Conservation (phyloP, 2,329 filamentous ascomycete genomes). For the Claviceps purpurea region DNA sequence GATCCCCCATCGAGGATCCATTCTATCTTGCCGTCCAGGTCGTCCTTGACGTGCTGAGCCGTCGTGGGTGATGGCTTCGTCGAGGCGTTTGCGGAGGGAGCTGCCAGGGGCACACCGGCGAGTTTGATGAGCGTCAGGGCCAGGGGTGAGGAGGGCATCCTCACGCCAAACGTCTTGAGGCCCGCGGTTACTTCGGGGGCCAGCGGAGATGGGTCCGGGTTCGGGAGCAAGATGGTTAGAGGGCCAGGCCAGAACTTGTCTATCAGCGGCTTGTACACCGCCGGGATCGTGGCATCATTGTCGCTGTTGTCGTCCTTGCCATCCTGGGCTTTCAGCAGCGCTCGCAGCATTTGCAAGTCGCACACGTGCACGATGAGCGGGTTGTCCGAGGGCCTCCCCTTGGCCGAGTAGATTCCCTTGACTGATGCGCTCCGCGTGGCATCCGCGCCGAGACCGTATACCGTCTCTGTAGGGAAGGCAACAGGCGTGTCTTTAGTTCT, state of each 20-base stretch:
- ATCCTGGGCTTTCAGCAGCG: conserved; percentile 31
- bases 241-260: conserved; percentile 87
- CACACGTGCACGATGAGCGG: conserved; percentile 87
- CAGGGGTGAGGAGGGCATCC: conserved; percentile 78
- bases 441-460: conserved; percentile 94
- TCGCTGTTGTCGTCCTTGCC: conserved; percentile 9
- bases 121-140: conserved; percentile 77
- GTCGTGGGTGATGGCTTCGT: conserved; percentile 87
- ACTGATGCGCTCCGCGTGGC: conserved; percentile 76
- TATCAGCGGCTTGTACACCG: conserved; percentile 67
- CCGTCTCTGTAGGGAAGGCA: conserved; percentile 93
- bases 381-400: conserved; percentile 85
- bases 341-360: conserved; percentile 62
- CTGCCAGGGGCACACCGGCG: conserved; percentile 67
- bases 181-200: conserved; percentile 88
- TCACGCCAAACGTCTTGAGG: conserved; percentile 70
- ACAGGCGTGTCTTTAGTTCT: conserved; percentile 59
- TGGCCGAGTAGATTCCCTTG: conserved; percentile 81
- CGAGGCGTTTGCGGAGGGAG: conserved; percentile 86
- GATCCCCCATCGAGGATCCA: conserved; percentile 80
- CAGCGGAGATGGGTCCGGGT: conserved; percentile 54
- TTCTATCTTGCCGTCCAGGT: conserved; percentile 69
- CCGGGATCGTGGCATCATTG: conserved; percentile 41
- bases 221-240: conserved; percentile 76
- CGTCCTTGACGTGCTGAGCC: conserved; percentile 77